These are phyloP conservation scores for Monilinia polystroma DNA, from an alignment of 2,329 filamentous ascomycete species.

Conservation along the genomic window DNA sequence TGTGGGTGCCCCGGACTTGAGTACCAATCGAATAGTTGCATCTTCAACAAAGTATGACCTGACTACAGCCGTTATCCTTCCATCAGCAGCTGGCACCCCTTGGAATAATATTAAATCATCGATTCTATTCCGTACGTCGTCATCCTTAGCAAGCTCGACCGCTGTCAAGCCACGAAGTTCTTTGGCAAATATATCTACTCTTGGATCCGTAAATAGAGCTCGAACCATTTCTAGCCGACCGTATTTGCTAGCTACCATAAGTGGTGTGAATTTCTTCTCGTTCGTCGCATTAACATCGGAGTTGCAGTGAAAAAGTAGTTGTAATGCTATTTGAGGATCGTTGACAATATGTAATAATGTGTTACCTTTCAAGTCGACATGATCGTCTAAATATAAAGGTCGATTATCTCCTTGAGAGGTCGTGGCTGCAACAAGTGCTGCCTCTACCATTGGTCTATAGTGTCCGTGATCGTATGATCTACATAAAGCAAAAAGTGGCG, in stretches of 20 bases:
- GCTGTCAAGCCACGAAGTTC: slow-evolving; percentile 88
- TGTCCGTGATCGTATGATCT: slow-evolving; percentile 90
- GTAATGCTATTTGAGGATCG: slow-evolving; percentile 71
- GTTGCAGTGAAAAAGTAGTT: slow-evolving; percentile 80
- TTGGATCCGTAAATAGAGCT: slow-evolving; percentile 79
- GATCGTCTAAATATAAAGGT: slow-evolving; percentile 86
- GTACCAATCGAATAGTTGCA: slow-evolving; percentile 83
- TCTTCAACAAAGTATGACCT: slow-evolving; percentile 97
- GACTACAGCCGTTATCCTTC: slow-evolving; percentile 87
- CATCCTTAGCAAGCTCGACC: slow-evolving; percentile 94
- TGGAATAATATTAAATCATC: slow-evolving; percentile 89
- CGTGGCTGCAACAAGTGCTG: slow-evolving; percentile 73
- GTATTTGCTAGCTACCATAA: slow-evolving; percentile 99
- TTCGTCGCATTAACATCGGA: slow-evolving; percentile 96
- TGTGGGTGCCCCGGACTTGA: slow-evolving; percentile 92
- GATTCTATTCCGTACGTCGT: slow-evolving; percentile 93
- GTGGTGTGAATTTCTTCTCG: slow-evolving; percentile 87
- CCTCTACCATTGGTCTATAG: slow-evolving; percentile 84
- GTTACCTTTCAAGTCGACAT: slow-evolving; percentile 90
- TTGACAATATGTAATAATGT: slow-evolving; percentile 95
- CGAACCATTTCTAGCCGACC: slow-evolving; percentile 91
- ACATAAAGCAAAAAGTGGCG: slow-evolving; percentile 92
- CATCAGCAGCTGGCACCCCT: slow-evolving; percentile 67
- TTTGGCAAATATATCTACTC: slow-evolving; percentile 80
- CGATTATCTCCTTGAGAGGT: slow-evolving; percentile 72